These are phyloP conservation scores for Aspergillus tanneri DNA, from an alignment of 2,329 filamentous ascomycete species.

Conservation along the genomic window DNA sequence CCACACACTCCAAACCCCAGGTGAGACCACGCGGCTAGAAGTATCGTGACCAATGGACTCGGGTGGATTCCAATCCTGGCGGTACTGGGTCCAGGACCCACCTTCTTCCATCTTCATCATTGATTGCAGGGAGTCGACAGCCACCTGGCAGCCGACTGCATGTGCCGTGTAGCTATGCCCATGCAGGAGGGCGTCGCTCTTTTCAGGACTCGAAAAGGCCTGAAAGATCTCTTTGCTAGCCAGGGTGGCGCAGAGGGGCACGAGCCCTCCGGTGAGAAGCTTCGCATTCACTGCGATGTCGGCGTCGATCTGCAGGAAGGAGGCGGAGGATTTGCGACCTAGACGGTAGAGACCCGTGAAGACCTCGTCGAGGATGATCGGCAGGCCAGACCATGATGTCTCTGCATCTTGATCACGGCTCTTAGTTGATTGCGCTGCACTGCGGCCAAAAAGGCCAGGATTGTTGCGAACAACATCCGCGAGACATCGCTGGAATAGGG, in stretches of 20 bases:
- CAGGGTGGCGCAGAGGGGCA: slow-evolving; percentile 74
- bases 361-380: slow-evolving; percentile 80
- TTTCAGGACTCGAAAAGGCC: slow-evolving; percentile 68
- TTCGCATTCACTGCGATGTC: slow-evolving; percentile 83
- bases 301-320: slow-evolving; percentile 65
- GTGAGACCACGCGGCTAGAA: slow-evolving; percentile 1
- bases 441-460: slow-evolving; percentile 53
- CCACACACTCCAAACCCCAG: slow-evolving; percentile 68
- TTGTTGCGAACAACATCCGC: slow-evolving; percentile 64
- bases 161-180: slow-evolving; percentile 88
- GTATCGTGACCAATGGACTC: background rate
- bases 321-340: slow-evolving; percentile 67
- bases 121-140: slow-evolving; percentile 61
- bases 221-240: slow-evolving; percentile 72
- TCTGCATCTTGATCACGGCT: no score
- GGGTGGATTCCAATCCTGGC: slow-evolving; percentile 46
- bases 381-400: slow-evolving; percentile 67
- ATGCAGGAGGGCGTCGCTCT: slow-evolving; percentile 75
- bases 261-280: slow-evolving; percentile 73
- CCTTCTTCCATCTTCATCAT: slow-evolving; percentile 59
- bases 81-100: slow-evolving; percentile 59
- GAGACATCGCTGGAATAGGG: slow-evolving; percentile 73
- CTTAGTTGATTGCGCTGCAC: no score
- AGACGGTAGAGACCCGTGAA: slow-evolving; percentile 84
- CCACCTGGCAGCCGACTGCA: slow-evolving; percentile 76